Evolutionary conservation across 2,329 filamentous ascomycete species (phyloP), one percentile per base, ranked within the genome.

Genomic region (Delphinella strobiligena): DNA sequence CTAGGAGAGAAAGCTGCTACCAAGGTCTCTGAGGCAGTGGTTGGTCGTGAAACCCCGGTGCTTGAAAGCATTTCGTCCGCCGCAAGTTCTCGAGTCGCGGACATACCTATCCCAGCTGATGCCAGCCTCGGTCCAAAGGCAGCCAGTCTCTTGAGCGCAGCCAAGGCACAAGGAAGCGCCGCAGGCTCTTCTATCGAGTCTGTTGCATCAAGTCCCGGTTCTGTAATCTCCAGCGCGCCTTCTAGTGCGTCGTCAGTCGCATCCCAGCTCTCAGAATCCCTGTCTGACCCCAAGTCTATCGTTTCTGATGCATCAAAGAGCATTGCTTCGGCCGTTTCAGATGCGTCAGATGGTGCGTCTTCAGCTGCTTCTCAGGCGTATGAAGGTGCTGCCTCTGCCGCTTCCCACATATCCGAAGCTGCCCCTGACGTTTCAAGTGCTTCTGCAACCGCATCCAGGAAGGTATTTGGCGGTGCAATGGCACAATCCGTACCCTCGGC

Each of bases 401-500:
- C 48, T 18, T 46, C 49, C 18, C 53, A 49, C 11, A 49, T 56
- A 12, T 59, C 61, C 5, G 47, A 55, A 16, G 52, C 50, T 43
- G 47, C 52, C 31, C 51, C 51, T 4, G 47, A 53, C 8, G 40
- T 47, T 31, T 46, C 47, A 17, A 15, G 17, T 10, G 33, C 37
- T 19, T 24, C 22, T 17, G 30, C 42, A 2, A 43, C 45, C 31
- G 49, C 45, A 1, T 47, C 49, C 7, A 51, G 47, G 47, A 73
- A 72, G 51, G 68, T 75, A 19, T 73, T 67, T 50, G 69, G 67
- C 50, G 64, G 72, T 52, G 67, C 68, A 40, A 66, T 71, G 58
- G 67, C 71, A 34, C 64, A 73, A 49, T 55, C 63, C 29, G 53
- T 72, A 34, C 62, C 66, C 10, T 62, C 66, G 39, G 64, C 62